Evolutionary conservation across 257 asterid genomes (phyloP).

Genomic region (Solanum habrochaites): DNA sequence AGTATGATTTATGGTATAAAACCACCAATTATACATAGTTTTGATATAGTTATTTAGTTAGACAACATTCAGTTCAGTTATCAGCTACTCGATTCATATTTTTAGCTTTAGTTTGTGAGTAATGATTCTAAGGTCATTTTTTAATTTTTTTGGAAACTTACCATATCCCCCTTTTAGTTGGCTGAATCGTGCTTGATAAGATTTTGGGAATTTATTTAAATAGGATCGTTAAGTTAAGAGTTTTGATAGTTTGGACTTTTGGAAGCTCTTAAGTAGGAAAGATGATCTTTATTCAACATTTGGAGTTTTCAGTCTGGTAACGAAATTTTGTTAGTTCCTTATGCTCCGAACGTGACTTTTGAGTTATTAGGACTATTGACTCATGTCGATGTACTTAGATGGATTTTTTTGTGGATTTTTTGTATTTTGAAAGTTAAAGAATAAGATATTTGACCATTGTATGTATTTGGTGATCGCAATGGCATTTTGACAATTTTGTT

Average conservation of each 20-base stretch:
- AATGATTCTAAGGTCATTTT: background rate
- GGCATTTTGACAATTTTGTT: background rate
- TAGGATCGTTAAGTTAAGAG: background rate
- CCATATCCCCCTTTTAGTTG: background rate
- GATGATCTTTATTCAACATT: background rate
- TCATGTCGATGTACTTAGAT: background rate
- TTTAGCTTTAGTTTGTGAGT: background rate
- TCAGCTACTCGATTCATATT: background rate
- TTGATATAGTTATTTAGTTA: background rate
- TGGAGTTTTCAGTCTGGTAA: background rate
- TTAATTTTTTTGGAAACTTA: background rate
- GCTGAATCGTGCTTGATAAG: background rate
- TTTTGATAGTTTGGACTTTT: background rate
- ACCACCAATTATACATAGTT: background rate
- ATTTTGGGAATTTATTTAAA: background rate
- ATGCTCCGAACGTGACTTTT: too few relatives aligned
- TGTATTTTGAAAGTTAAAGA: background rate
- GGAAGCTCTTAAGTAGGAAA: background rate
- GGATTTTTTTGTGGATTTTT: background rate
- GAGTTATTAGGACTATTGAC: background rate
- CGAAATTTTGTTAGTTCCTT: background rate
- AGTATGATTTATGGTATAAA: background rate
- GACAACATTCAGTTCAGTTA: background rate
- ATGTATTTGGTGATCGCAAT: background rate
- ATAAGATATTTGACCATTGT: background rate